Conservation (phyloP, 2,329 filamentous ascomycete species). For the Chaetomiaceae sp. region DNA sequence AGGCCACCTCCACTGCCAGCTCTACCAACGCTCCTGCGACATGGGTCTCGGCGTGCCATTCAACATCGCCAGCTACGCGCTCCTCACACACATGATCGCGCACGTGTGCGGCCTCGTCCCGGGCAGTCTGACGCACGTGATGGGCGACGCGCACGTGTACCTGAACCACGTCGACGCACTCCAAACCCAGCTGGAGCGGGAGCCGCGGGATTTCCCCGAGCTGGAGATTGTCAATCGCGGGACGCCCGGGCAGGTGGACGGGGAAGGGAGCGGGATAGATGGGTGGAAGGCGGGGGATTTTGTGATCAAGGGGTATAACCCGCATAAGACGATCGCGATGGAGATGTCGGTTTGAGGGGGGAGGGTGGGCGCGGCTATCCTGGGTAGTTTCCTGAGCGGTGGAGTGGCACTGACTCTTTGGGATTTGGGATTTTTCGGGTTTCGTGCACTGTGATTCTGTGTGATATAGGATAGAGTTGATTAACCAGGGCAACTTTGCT, state of each 20-base stretch:
- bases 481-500: too few species aligned
- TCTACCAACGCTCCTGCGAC: slow-evolving; percentile 93
- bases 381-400: too few species aligned
- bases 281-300: slow-evolving; percentile 89
- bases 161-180: slow-evolving; percentile 86
- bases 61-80: slow-evolving; percentile 91
- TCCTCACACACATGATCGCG: slow-evolving; percentile 92
- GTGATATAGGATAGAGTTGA: too few species aligned
- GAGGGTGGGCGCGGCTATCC: too few species aligned
- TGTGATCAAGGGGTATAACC: slow-evolving; percentile 78
- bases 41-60: slow-evolving; percentile 97
- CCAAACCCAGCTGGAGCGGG: slow-evolving; percentile 69
- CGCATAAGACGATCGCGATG: slow-evolving; percentile 90
- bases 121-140: slow-evolving; percentile 84
- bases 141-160: slow-evolving; percentile 98
- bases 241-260: too few species aligned
- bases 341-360: slow-evolving; percentile 77
- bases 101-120: slow-evolving; percentile 78
- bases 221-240: slow-evolving; percentile 56
- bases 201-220: slow-evolving; percentile 74
- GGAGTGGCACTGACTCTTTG: too few species aligned
- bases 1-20: slow-evolving; percentile 74
- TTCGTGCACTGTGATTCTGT: too few species aligned
- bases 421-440: too few species aligned
- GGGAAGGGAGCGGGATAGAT: slow-evolving; percentile 56